Base-by-base conservation (phyloP, 2,329 filamentous ascomycete species). In the Ceratocystis destructans region DNA sequence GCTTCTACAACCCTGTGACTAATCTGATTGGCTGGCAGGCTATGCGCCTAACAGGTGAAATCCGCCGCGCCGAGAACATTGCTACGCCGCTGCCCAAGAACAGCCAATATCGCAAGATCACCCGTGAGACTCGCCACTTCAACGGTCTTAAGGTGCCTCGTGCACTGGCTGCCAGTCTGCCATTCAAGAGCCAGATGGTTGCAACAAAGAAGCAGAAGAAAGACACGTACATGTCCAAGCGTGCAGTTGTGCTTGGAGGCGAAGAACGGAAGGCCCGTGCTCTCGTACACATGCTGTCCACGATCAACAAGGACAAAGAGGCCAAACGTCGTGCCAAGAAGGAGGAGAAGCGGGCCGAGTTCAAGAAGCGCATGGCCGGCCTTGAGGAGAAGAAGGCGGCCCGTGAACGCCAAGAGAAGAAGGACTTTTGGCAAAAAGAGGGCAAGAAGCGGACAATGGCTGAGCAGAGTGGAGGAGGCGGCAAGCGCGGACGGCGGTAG, bases 1-100 rank as follows among this genome's bases (percentile, higher is more conserved):
- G 92, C 67, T 99, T 96, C 83, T 96, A 96, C 80, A 96, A 97
- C 76, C 89, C 91, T 1, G 92, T 95, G 65, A 94, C 90, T 68
- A 96, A 99, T 76, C 83, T 97, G 48, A 82, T 97, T 68, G 90
- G 89, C 69, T 97, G 94, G 94, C 84, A 88, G 72, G 86, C 87
- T 65, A 99, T 99, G 94, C 88, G 94, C 28, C 80, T 96, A 48
- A 97, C 94, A 0, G 94, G 94, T 67, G 85, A 96, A 77, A 88
- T 99, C 70, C 90, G 94, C 53, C 86, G 86, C 57, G 89, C 86
- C 64, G 78, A 90, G 75, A 82, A 82, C 69, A 79, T 97, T 59
- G 77, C 87, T 5, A 93, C 91, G 0, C 94, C 94, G 0, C 81
- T 87, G 72, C 82, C 87, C 71, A 88, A 87, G 75, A 93, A 99